Evolutionary conservation across 352 stramenopile species (phyloP), one percentile per base, ranked within the genome.

Genomic region (Pythium folliculosum): DNA sequence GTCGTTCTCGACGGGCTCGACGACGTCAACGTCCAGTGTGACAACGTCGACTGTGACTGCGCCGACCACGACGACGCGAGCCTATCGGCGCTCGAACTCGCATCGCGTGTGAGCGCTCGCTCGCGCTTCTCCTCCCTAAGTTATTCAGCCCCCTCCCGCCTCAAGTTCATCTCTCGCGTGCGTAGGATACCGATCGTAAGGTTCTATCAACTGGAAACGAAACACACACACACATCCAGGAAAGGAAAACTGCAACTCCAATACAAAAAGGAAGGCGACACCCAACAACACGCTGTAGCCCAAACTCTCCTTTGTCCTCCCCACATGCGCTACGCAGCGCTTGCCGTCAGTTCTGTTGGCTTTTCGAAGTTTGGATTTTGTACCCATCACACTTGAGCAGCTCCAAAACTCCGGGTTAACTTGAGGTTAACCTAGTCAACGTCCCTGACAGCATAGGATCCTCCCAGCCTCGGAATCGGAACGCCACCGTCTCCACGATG

Each of bases 401-500:
- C 27, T 32, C 27, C 27, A 32, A 32, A 32, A 32, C 27, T 32
- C 27, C 27, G 27, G 27, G 27, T 32, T 32, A 32, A 32, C 27
- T 32, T 32, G 27, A 32, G n/a, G 27, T 32, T 32, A 32, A 32
- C 27, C 27, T 32, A 32, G 27, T 32, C 27, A 32, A 32, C 27
- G 5, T 32, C 27, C 27, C 27, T 5, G n/a, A n/a, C n/a, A n/a
- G n/a, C n/a, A n/a, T n/a, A 32, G 27, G 27, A 32, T 32, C 27
- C 27, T 5, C 27, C 2, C 27, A 32, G 5, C 3, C 27, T 19
- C 66, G 57, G 7, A 92, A 90, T 60, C 12, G 80, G 90, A 30
- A 81, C 70, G 45, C 76, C 74, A 13, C 84, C 84, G 38, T 90
- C n/a, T n/a, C 70, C 9, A 90, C 76, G 0, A 89, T 64, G 27